A percentile compares a stretch with the other conserved stretches of the same genome.
phyloP scores from a whole-genome alignment of 768 basidiomycete species.

The Coprinellus aureogranulatus region DNA sequence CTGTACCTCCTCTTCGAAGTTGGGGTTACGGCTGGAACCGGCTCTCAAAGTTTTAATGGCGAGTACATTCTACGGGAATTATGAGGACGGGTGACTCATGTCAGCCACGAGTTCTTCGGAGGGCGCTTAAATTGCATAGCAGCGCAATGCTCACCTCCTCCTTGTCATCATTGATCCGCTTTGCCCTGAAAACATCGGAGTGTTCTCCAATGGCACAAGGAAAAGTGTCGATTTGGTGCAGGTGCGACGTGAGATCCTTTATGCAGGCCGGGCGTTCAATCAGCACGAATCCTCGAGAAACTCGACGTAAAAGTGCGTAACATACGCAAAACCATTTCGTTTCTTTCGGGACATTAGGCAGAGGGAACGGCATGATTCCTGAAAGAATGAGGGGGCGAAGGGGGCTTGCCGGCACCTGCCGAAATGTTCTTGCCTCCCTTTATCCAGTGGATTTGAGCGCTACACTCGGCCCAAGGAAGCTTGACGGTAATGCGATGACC shows the following conservation, averaged over 20 bases:
- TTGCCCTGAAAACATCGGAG: constrained; percentile 17
- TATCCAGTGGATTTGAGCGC: neutral
- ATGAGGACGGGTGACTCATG: no score
- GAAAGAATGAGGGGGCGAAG: no score
- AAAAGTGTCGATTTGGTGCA: constrained; percentile 7
- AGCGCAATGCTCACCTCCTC: neutral
- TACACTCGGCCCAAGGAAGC: neutral
- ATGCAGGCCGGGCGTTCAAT: neutral
- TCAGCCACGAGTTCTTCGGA: no score
- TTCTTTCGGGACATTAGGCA: neutral
- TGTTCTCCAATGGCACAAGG: constrained; percentile 19
- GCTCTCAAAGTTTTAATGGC: constrained; percentile 19
- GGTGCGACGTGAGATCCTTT: constrained; percentile 11
- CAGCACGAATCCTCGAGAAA: no score
- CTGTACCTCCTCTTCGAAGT: constrained; percentile 7
- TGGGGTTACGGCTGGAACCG: constrained; percentile 13
- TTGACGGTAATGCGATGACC: no score
- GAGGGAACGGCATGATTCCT: neutral
- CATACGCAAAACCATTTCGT: neutral
- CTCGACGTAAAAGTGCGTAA: neutral
- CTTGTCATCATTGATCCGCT: neutral
- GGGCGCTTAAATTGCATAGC: no score
- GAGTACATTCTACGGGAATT: constrained; percentile 6
- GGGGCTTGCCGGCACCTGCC: no score
- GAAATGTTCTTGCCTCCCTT: no score